Percentiles rank a stretch among this genome's conserved stretches.
Conservation (phyloP, 1,139 yeast species). For the Kodamaea fungicola region DNA sequence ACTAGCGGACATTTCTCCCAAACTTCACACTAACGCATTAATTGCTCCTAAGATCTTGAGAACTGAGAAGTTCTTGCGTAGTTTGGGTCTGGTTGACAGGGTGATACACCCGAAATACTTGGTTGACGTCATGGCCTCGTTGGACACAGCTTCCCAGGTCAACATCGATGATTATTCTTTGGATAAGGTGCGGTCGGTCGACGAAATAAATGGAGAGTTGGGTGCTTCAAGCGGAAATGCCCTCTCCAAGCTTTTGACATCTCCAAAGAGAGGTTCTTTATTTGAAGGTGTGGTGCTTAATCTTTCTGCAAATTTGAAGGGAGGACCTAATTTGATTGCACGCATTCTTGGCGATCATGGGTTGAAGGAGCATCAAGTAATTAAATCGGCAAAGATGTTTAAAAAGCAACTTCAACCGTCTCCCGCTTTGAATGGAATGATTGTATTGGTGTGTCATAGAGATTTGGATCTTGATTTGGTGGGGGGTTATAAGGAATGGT, state of each 20-base stretch:
- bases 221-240: constrained; percentile 23
- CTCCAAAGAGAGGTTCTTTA: constrained; percentile 31
- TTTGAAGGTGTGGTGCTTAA: constrained; percentile 51
- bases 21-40: constrained; percentile 38
- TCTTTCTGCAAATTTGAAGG: constrained; percentile 61
- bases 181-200: constrained; percentile 29
- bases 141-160: constrained; percentile 22
- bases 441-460: constrained; percentile 36
- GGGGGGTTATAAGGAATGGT: constrained; percentile 32
- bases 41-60: constrained; percentile 78
- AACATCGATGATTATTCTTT: constrained; percentile 32
- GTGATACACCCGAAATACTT: constrained; percentile 50
- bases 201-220: constrained; percentile 32
- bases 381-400: constrained; percentile 17
- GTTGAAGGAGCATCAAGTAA: constrained; percentile 30
- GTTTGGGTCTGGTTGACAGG: constrained; percentile 31
- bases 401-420: constrained; percentile 8
- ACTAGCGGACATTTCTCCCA: constrained; percentile 28
- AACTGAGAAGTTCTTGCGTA: constrained; percentile 76
- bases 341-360: constrained; percentile 71
- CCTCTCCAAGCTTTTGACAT: constrained; percentile 17
- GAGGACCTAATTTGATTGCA: constrained; percentile 60
- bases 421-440: constrained; percentile 11
- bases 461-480: constrained; percentile 44
- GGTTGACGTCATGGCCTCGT: constrained; percentile 25